phyloP scores from a whole-genome alignment of 2,329 filamentous ascomycete species.

The Sarocladium brachiariae region DNA sequence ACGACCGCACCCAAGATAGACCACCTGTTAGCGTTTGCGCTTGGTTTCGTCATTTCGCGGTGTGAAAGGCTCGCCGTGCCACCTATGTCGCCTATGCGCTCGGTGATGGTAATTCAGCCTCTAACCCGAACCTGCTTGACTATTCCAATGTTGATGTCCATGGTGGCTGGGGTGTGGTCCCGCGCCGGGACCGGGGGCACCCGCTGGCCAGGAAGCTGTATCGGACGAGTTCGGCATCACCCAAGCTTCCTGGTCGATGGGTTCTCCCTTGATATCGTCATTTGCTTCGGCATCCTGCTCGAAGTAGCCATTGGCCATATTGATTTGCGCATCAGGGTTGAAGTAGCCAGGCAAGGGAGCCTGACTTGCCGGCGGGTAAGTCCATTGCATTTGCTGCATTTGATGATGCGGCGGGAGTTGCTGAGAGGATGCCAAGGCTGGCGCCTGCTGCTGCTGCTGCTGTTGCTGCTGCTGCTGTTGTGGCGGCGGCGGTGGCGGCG shows the following conservation, averaged over 20 bases:
- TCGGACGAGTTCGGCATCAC: not conserved
- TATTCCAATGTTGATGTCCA: not conserved
- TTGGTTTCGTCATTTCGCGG: not conserved
- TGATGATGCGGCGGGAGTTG: not conserved
- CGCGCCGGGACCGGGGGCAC: not conserved
- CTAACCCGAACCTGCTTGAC: not conserved
- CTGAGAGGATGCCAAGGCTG: not conserved
- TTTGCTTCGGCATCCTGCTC: not conserved
- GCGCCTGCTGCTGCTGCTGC: not conserved
- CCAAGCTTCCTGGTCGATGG: not conserved
- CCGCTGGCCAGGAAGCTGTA: not conserved
- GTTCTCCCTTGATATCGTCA: conserved; percentile 5
- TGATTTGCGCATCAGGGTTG: not conserved
- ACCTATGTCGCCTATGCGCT: no score
- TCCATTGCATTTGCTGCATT: not conserved
- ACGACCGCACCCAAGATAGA: not conserved
- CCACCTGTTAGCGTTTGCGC: not conserved
- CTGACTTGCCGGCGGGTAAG: not conserved
- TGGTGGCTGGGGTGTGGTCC: not conserved
- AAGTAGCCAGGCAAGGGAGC: not conserved
- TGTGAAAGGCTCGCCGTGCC: no score
- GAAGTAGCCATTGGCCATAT: not conserved
- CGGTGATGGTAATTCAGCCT: not conserved
- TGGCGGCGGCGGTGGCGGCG: not conserved
- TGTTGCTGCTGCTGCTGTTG: not conserved